Conservation (phyloP, 345 rosid genomes). For the Brassica cretica region DNA sequence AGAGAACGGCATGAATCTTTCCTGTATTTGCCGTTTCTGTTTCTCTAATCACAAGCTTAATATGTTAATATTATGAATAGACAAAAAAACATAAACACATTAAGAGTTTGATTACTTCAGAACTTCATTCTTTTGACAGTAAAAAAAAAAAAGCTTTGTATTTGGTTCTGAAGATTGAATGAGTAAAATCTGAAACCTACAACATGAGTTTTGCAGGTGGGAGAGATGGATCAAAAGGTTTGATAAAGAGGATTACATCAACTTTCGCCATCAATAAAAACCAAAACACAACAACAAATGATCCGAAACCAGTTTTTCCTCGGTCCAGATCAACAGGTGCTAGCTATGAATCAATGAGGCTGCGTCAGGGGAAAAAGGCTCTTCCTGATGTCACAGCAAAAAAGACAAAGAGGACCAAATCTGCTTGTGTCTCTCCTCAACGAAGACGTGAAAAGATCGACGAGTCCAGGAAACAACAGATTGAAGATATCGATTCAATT, state of each 20-base stretch:
- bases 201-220: slow-evolving; percentile 27
- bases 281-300: slow-evolving; percentile 22
- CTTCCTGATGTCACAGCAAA: background rate
- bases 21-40: slow-evolving; percentile 15
- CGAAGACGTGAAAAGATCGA: background rate
- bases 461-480: background rate
- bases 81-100: background rate
- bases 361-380: background rate
- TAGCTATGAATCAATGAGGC: background rate
- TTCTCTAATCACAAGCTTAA: slow-evolving; percentile 22
- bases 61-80: slow-evolving; percentile 17
- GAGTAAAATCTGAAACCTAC: background rate
- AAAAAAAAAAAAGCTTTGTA: background rate
- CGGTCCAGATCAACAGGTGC: background rate
- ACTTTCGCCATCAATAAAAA: slow-evolving; percentile 31
- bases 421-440: background rate
- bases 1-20: slow-evolving; percentile 2
- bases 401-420: background rate
- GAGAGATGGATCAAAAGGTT: slow-evolving; percentile 29
- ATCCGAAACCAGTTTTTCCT: background rate
- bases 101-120: background rate
- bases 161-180: slow-evolving; percentile 17
- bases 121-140: background rate
- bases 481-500: background rate
- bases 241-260: slow-evolving; percentile 32